Evolutionary conservation across 345 rosid species (phyloP), one percentile per base, ranked within the genome.

Genomic region (Eucalyptus sp.): DNA sequence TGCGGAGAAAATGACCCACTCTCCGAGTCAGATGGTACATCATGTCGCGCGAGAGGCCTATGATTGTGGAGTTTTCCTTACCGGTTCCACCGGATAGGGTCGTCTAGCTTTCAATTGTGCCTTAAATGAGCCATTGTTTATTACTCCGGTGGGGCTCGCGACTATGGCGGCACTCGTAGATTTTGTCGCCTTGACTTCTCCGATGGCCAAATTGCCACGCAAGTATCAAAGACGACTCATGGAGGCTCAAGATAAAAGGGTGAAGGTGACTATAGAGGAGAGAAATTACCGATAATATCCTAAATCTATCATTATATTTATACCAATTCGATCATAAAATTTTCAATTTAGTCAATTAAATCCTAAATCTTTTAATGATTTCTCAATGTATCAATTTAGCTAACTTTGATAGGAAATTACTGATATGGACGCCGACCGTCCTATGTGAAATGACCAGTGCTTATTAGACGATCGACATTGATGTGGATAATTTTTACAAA

Each of bases 21-120:
- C 93, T 87, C 71, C 90, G 0, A 93, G 93, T 22, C 89, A 91
- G 89, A 92, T 94, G 11, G 92, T 93, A 60, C 92, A 86, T 83
- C 91, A 89, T 86, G 91, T 92, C 56, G 88, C 89, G 1, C 86
- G 88, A 16, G 96, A 94, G 90, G 95, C 95, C n/a, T 88, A 89
- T 24, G 89, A 89, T 95, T 2, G 94, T 95, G 0, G 94, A 95
- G 52, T 93, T 92, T 64, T 9, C 92, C 94, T 4, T 92, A 84
- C 9, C 91, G 92, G 92, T 87, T 93, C 87, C 95, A 94, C 87
- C 92, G 90, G 68, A 88, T 86, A 52, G 89, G 93, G 94, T 37
- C 92, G 5, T 91, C 91, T 25, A 81, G 89, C 58, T 76, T 94
- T 80, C 95, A 92, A 66, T 15, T 94, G 13, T 89, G 90, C 86